phyloP scores from a whole-genome alignment of 768 basidiomycete species.

The Dacryopinax primogenitus region DNA sequence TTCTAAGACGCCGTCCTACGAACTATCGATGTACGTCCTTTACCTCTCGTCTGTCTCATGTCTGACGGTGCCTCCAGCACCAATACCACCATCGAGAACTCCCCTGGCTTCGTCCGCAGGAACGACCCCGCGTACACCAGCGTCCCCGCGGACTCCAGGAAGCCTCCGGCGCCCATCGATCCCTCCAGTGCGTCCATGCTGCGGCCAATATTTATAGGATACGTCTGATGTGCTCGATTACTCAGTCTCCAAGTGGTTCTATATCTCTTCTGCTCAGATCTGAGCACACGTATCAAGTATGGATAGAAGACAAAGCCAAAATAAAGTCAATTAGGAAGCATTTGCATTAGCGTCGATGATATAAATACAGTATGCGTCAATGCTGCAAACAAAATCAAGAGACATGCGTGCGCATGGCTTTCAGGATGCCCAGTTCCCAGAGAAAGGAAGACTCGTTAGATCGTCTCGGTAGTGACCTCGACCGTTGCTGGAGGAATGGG shows the following conservation, averaged over 20 bases:
- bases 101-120: conserved; percentile 52
- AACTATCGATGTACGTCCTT: conserved; percentile 66
- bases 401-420: background rate
- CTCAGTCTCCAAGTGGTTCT: conserved; percentile 38
- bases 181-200: conserved; percentile 56
- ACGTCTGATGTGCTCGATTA: conserved; percentile 6
- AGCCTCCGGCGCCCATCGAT: conserved; percentile 79
- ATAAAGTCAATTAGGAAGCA: background rate
- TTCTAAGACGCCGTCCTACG: conserved; percentile 56
- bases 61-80: conserved; percentile 35
- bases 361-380: background rate
- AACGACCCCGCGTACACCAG: conserved; percentile 49
- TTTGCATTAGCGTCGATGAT: conserved; percentile 2
- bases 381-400: background rate
- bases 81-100: conserved; percentile 65
- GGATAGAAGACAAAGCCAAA: background rate
- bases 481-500: conserved; percentile 42
- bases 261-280: conserved; percentile 79
- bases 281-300: conserved; percentile 21
- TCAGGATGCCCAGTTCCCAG: background rate
- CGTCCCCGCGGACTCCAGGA: conserved; percentile 67
- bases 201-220: background rate
- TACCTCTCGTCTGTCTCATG: conserved; percentile 5
- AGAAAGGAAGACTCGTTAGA: background rate
- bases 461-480: background rate